Conservation (phyloP, 192 early-diverging fungal species). For the Umbelopsis vinacea region DNA sequence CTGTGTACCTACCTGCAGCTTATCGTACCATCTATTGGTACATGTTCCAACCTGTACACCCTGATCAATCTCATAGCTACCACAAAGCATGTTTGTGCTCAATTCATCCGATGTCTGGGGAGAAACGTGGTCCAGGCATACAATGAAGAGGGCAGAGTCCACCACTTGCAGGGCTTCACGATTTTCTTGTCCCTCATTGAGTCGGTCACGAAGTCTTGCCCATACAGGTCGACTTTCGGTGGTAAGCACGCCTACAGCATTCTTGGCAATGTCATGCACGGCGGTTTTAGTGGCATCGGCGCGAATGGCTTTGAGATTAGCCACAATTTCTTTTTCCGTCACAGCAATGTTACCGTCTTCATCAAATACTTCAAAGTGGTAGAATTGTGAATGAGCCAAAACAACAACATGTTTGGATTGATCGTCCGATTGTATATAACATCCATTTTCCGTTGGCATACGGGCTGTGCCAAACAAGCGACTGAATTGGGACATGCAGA, state of each 20-base stretch:
- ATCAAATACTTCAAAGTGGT: constrained; percentile 75
- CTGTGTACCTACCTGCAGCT: constrained; percentile 48
- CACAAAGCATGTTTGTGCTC: constrained; percentile 54
- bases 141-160: constrained; percentile 74
- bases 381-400: constrained; percentile 77
- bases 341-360: constrained; percentile 52
- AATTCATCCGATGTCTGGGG: constrained; percentile 43
- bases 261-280: constrained; percentile 58
- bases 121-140: constrained; percentile 76
- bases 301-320: constrained; percentile 64
- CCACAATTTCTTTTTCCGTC: constrained; percentile 67
- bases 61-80: constrained; percentile 49
- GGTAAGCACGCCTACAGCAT: constrained; percentile 71
- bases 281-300: constrained; percentile 52
- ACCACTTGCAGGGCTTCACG: constrained; percentile 60
- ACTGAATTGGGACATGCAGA: constrained; percentile 84
- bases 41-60: constrained; percentile 54
- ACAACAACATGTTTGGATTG: constrained; percentile 66
- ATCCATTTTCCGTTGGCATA: constrained; percentile 63
- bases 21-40: constrained; percentile 89
- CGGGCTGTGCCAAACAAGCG: constrained; percentile 82
- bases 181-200: constrained; percentile 60
- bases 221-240: constrained; percentile 79
- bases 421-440: constrained; percentile 37
- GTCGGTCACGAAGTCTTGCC: constrained; percentile 62